Base-by-base conservation (phyloP, 2,329 filamentous ascomycete genomes). In the Fonsecaea monophora region DNA sequence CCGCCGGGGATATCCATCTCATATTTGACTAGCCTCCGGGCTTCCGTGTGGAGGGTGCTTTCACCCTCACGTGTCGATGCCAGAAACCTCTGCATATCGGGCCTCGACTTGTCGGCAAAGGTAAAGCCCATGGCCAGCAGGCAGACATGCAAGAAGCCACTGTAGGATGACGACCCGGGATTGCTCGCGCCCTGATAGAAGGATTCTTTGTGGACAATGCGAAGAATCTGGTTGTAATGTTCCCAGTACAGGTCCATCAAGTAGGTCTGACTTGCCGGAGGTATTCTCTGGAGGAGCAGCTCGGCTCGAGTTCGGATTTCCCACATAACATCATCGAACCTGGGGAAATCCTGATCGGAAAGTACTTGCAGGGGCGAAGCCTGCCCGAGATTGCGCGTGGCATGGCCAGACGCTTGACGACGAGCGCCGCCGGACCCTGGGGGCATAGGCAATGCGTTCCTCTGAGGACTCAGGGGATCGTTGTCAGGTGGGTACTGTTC, bases 71-170 rank as follows among this genome's bases (percentile, higher is more conserved):
- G 48, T 2, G 18, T 13, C 21, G 21, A 18, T 32, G 48, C 30
- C 30, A 30, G 30, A 30, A 30, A 30, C 30, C 3, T 30, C 21
- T 53, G 9, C 15, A 53, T 53, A 15, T 53, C 48, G 4, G 30
- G 21, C 21, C 48, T 15, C 4, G 48, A 53, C 15, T 53, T 53
- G 15, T 53, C 48, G 21, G 48, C 48, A 15, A 53, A 53, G 12
- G 15, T 53, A 18, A 53, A 53, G n/a, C 48, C 48, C 15, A 53
- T 53, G 12, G 48, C 48, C 8, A 53, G 48, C 15, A 15, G 25
- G 21, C 48, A 53, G 21, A 53, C 10, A 18, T 53, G 48, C 48
- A 53, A 53, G 30, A 53, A 53, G 8, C 18, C 30, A 45, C n/a
- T 21, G 42, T 45, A 45, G 8, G 42, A 9, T 10, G n/a, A 1